Base-by-base conservation (phyloP, 331 rosid genomes). In the Malus hybrid region DNA sequence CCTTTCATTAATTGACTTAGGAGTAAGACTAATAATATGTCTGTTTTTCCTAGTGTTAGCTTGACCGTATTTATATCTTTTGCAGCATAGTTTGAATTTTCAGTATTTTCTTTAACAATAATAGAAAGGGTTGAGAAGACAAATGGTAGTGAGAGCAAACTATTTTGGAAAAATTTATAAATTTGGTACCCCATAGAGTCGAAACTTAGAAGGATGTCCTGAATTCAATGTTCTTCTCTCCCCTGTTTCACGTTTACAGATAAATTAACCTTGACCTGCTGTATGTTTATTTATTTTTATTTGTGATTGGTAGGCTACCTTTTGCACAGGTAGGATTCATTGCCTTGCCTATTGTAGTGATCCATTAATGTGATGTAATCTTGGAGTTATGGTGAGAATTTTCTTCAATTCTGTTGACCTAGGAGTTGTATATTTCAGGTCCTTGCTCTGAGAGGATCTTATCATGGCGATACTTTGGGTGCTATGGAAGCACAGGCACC, bases 401-500 rank as follows among this genome's bases (percentile, higher is more conserved):
- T 15, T 67, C 27, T 64, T 44, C 36, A 73, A 33, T n/a, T 54
- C 42, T 22, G 39, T 24, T 79, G 77, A 83, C 75, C 60, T 71
- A 34, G 19, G 62, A 56, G 75, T 74, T 83, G 56, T 65, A 80
- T 78, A 68, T 85, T 84, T 80, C 90, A 94, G 97, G 97, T 94
- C 69, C 85, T 94, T 67, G 97, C 97, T 77, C 91, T 92, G 77
- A 86, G 75, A 55, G 90, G 97, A 77, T 94, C 99, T 56, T 94
- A 92, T 86, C 97, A 92, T 61, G 99, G 99, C 54, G 99, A 95
- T 77, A 95, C 97, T 46, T 85, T 95, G 82, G 97, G 97, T 85
- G 99, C 99, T 73, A 92, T 95, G 99, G 97, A 92, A 89, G 97
- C 99, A 34, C 97, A 95, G 83, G 97, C 97, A 44, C 93, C 97